Base-by-base conservation (phyloP, 169 alveolate species). In the Fabrea salina region DNA sequence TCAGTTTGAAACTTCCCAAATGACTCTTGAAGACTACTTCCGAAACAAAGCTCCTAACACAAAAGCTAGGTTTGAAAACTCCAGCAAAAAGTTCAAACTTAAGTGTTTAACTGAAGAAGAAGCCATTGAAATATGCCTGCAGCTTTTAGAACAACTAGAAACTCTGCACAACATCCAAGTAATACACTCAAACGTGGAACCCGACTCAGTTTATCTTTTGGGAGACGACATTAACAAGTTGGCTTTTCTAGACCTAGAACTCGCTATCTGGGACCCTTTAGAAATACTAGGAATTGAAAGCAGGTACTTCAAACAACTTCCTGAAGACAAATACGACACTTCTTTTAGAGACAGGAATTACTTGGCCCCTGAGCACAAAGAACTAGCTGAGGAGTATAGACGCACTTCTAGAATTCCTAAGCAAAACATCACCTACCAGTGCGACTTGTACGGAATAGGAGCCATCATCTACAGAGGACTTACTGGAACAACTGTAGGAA, bases 311-410 rank as follows among this genome's bases (percentile, higher is more conserved):
- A 33, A 74, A 5, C 71, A 74, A 53, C 22, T 37, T 0, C 81
- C 72, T 2, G 68, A 74, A 74, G 71, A 74, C 30, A 74, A 33
- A 33, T 54, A 32, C 39, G 71, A 53, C 5, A 74, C 49, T 35
- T 19, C 68, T 19, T 74, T 51, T 35, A 51, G 81, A 51, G 72
- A 74, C 22, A 71, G 35, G 25, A 37, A 70, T 25, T 70, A 47
- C 37, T 49, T 70, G 25, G 41, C 66, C 59, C 79, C 79, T 19
- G 79, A 70, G 68, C 79, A 70, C 49, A 70, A 70, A 47, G 79
- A 70, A 70, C 66, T 70, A 44, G 79, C 79, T 6, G 79, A 70
- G 35, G 79, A 70, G 39, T 70, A 70, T 49, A 41, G 79, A 6
- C 41, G 49, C 25, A 70, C 79, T n/a, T 47, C 59, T 30, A 70